Evolutionary conservation across 2,329 filamentous ascomycete species (phyloP).

Genomic region (Diaporthe sp.): DNA sequence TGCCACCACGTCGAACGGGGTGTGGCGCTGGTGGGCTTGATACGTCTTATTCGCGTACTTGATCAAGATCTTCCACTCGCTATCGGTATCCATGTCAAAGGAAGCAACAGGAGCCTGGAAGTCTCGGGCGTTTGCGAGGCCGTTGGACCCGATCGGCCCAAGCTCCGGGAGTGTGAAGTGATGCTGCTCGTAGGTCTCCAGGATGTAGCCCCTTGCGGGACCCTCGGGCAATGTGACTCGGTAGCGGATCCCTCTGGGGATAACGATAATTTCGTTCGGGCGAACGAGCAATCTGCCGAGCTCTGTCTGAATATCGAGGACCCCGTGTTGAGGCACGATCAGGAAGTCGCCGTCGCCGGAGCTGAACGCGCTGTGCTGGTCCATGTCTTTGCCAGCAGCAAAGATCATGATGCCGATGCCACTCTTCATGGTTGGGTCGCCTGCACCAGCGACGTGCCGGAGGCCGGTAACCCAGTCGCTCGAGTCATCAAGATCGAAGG

Average conservation of each 20-base stretch:
- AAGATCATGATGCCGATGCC: conserved; percentile 87
- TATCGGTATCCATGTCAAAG: conserved; percentile 72
- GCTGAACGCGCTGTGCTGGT: conserved; percentile 81
- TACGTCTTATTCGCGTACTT: conserved; percentile 80
- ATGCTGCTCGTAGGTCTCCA: conserved; percentile 77
- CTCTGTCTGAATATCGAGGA: conserved; percentile 83
- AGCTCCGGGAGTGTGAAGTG: conserved; percentile 81
- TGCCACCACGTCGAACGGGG: conserved; percentile 83
- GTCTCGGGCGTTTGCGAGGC: conserved; percentile 80
- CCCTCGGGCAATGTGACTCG: conserved; percentile 74
- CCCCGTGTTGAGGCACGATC: conserved; percentile 81
- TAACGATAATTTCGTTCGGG: conserved; percentile 82
- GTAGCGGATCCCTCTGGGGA: conserved; percentile 82
- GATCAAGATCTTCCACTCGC: conserved; percentile 66
- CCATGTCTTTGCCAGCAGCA: conserved; percentile 84
- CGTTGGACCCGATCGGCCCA: conserved; percentile 80
- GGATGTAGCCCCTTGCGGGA: conserved; percentile 78
- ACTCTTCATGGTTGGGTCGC: conserved; percentile 84
- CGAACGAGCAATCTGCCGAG: conserved; percentile 81
- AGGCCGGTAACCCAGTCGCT: conserved; percentile 69
- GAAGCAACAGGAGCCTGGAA: conserved; percentile 80
- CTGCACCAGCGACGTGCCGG: conserved; percentile 82
- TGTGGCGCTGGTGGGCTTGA: conserved; percentile 75
- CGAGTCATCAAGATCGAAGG: conserved; percentile 75
- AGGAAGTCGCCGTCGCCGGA: conserved; percentile 86